Evolutionary conservation across 768 basidiomycete genomes (phyloP).

Genomic region (Pleurotus salmoneostramineus): DNA sequence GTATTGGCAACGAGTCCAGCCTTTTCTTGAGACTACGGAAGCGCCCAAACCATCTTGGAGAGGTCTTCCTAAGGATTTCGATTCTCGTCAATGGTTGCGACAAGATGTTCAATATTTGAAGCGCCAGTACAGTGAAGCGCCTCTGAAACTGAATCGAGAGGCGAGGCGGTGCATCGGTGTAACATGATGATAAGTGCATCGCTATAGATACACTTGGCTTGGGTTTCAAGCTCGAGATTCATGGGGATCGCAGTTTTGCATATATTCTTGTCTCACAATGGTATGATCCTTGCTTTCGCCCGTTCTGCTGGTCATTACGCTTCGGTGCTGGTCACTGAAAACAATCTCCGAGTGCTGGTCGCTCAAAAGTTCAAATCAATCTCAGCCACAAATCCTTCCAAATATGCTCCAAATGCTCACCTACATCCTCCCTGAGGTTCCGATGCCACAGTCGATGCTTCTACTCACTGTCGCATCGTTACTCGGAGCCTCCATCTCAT

Average conservation of each 20-base stretch:
- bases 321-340: constrained; percentile 24
- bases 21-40: too few relatives aligned
- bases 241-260: neutral
- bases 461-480: constrained; percentile 23
- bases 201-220: constrained; percentile 1
- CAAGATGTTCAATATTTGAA: neutral
- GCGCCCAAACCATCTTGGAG: too few relatives aligned
- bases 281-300: constrained; percentile 1
- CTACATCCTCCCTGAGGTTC: constrained; percentile 6
- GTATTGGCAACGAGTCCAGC: too few relatives aligned
- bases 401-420: neutral
- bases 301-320: constrained; percentile 23
- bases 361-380: constrained; percentile 11
- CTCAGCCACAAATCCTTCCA: neutral
- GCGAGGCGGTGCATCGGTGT: neutral
- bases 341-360: constrained; percentile 10
- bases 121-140: neutral
- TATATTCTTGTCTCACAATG: neutral
- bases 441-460: constrained; percentile 23
- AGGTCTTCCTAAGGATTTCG: too few relatives aligned
- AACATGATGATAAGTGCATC: constrained; percentile 1
- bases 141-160: neutral
- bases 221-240: neutral
- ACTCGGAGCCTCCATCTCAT: constrained; percentile 17
- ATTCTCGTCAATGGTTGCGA: too few relatives aligned